A percentile compares a stretch with the other conserved stretches of the same genome.
Conservation (phyloP, 495 filamentous ascomycete genomes). For the Trypethelium eluteriae region DNA sequence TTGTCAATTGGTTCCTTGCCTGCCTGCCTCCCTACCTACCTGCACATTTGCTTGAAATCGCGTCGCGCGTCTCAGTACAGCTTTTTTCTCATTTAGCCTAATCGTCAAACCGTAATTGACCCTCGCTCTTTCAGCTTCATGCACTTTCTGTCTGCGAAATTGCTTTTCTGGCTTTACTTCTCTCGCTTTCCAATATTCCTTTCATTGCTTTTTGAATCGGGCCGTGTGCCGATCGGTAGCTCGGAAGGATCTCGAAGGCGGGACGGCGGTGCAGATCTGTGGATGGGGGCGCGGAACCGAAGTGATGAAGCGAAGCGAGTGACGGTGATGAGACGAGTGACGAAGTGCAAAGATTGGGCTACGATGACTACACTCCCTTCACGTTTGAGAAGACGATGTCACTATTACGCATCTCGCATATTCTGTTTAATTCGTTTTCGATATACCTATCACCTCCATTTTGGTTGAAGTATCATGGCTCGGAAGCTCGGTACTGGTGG, state of each 20-base stretch:
- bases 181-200: neutral
- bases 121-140: neutral
- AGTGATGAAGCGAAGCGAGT: neutral
- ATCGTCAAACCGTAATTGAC: neutral
- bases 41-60: neutral
- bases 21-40: neutral
- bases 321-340: constrained; percentile 5
- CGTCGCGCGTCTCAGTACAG: neutral
- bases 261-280: neutral
- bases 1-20: neutral
- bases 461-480: neutral
- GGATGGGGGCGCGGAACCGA: neutral
- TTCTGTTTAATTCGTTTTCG: neutral
- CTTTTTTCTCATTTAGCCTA: neutral
- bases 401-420: neutral
- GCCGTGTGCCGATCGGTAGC: neutral
- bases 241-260: neutral
- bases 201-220: neutral
- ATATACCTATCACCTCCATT: neutral
- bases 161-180: neutral
- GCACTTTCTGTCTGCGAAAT: neutral
- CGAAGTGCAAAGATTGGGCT: neutral
- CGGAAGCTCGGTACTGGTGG: neutral
- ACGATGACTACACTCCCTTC: neutral
- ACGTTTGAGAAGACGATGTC: neutral